Base-by-base conservation (phyloP, 2,329 filamentous ascomycete genomes). In the Aspergillus sp. region DNA sequence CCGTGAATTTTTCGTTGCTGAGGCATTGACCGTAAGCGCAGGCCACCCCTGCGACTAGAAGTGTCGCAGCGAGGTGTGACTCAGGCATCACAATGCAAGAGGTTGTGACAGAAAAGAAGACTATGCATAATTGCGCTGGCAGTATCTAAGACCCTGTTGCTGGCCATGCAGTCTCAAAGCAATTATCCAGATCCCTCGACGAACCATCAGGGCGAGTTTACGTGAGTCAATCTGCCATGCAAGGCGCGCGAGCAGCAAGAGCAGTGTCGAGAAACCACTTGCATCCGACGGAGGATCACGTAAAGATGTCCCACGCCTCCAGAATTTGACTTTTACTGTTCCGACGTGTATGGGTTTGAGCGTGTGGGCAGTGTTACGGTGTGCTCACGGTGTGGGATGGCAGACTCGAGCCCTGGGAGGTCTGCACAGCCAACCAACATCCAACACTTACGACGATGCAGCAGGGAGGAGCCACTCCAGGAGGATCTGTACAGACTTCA, bases 341-440 rank as follows among this genome's bases (percentile, higher is more conserved):
- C 40, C n/a, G 30, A 27, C 13, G 44, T 39, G 50, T 34, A 47
- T 41, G 37, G 9, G 24, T 49, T 22, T 27, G 15, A 17, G 34
- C 8, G 44, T 40, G 44, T 33, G 5, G n/a, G 12, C 22, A 15
- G 27, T 49, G 37, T 24, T 50, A 57, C 45, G 27, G 50, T 57
- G 44, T 44, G 55, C 55, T 53, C 50, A 54, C 24, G 12, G 45
- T 30, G 55, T 57, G 50, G 50, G 55, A 57, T 58, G 51, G 20
- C 34, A 49, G 44, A 22, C 39, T 42, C 24, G 44, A 30, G 17
- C 27, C 27, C 37, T 33, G 24, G 22, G 30, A 20, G 27, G 39
- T 17, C 44, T 49, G 42, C 50, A 54, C 30, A 46, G 56, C 50
- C 50, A 54, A 51, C 50, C 37, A 58, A 40, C 39, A 46, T 22